These are phyloP conservation scores for Ambrosiella beaveri DNA, from an alignment of 2,329 filamentous ascomycete genomes.

Conservation along the genomic window DNA sequence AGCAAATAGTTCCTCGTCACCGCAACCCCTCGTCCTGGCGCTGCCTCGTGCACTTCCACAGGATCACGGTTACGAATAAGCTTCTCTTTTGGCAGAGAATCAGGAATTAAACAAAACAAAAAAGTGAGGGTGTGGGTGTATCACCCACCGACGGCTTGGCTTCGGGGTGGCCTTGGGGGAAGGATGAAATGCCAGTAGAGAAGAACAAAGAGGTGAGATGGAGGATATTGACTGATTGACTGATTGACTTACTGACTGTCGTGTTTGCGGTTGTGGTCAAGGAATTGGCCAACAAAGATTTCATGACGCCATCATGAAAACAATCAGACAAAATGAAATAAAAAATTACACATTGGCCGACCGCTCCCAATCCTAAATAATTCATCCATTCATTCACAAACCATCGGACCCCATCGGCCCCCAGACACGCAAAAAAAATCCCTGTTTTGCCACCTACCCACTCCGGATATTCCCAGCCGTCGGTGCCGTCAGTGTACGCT, in stretches of 20 bases:
- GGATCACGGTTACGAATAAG: conserved; percentile 3
- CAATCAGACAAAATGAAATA: not conserved
- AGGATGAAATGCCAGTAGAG: not conserved
- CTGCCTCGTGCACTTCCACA: not conserved
- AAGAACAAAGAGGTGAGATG: not conserved
- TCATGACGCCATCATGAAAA: too few relatives aligned
- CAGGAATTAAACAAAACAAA: not conserved
- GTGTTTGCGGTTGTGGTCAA: too few relatives aligned
- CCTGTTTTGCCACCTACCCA: not conserved
- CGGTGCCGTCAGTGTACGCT: not conserved
- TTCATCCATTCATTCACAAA: too few relatives aligned
- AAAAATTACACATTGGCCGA: not conserved
- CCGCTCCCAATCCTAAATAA: too few relatives aligned
- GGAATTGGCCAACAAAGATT: too few relatives aligned
- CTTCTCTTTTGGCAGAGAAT: conserved; percentile 7
- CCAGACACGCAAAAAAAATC: not conserved
- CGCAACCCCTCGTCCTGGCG: not conserved
- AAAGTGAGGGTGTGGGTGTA: not conserved
- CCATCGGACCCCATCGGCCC: too few relatives aligned
- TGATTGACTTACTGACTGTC: too few relatives aligned
- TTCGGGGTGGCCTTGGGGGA: too few relatives aligned
- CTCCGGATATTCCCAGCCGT: not conserved
- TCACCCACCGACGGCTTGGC: not conserved
- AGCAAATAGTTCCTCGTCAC: not conserved
- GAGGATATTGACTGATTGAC: too few relatives aligned